These are phyloP conservation scores for Paxillus rubicundulus DNA, from an alignment of 768 basidiomycete species.

Conservation along the genomic window DNA sequence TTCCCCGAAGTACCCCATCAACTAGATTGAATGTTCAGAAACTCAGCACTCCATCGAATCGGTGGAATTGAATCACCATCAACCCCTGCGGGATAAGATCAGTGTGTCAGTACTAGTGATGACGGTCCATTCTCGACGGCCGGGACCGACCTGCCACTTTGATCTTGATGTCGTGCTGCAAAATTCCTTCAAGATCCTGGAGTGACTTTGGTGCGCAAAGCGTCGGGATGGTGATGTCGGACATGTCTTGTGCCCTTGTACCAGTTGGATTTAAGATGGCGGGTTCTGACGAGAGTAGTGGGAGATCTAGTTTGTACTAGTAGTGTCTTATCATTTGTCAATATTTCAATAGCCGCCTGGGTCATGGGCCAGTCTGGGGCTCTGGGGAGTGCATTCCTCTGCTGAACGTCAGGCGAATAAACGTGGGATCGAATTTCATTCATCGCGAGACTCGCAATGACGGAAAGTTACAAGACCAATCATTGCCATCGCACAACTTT, in stretches of 20 bases:
- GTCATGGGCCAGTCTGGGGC: too few species aligned
- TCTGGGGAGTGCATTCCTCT: too few species aligned
- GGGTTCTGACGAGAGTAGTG: too few species aligned
- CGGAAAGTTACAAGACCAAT: slow-evolving; percentile 4
- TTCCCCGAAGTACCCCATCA: slow-evolving; percentile 93
- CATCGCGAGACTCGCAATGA: not conserved
- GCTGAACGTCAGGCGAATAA: too few species aligned
- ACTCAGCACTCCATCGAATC: not conserved
- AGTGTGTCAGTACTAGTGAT: too few species aligned
- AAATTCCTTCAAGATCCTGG: slow-evolving; percentile 52
- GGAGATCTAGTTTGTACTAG: too few species aligned
- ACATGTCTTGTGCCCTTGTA: not conserved
- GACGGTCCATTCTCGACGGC: slow-evolving; percentile 1
- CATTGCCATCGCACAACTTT: slow-evolving; percentile 27
- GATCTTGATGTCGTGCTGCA: slow-evolving; percentile 73
- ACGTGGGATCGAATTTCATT: too few species aligned
- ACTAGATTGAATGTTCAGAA: slow-evolving; percentile 44
- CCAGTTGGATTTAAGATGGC: too few species aligned
- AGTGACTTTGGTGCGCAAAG: slow-evolving; percentile 47
- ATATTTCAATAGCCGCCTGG: too few species aligned
- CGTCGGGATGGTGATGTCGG: slow-evolving; percentile 24
- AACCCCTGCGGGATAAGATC: slow-evolving; percentile 40
- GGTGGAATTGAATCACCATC: slow-evolving; percentile 52
- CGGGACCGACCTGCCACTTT: slow-evolving; percentile 81
- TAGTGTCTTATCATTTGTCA: too few species aligned